Conservation (phyloP, 139 green algal genomes). For the Tetradesmus obliquus region DNA sequence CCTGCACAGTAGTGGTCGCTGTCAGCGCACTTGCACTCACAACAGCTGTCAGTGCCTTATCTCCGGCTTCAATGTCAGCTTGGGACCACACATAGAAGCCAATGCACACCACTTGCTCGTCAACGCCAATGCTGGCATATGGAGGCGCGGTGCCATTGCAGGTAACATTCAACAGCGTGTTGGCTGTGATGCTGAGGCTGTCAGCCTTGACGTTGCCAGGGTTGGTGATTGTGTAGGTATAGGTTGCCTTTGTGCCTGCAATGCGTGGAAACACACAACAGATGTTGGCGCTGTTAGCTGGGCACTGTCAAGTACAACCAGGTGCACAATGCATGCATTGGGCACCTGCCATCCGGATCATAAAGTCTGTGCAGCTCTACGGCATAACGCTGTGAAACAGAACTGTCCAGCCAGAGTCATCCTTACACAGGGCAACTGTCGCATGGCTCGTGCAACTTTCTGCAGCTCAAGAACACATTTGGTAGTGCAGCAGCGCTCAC, state of each 20-base stretch:
- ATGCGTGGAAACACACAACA: neutral
- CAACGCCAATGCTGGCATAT: neutral
- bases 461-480: neutral
- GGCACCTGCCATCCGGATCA: no score
- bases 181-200: conserved; percentile 2
- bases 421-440: no score
- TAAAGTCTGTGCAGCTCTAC: no score
- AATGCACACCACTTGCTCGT: neutral
- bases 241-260: neutral
- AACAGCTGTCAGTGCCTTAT: neutral
- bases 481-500: neutral
- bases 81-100: neutral
- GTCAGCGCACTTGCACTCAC: neutral
- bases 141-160: neutral
- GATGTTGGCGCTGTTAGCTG: neutral
- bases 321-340: no score
- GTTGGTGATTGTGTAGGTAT: neutral
- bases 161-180: neutral
- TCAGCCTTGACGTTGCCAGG: neutral
- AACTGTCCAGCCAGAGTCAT: no score
- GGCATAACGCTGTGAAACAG: no score
- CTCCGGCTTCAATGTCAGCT: neutral
- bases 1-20: neutral
- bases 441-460: no score
- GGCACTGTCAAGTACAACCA: neutral